Conservation (phyloP, 179 eudicot species). For the Dionaea muscipula region DNA sequence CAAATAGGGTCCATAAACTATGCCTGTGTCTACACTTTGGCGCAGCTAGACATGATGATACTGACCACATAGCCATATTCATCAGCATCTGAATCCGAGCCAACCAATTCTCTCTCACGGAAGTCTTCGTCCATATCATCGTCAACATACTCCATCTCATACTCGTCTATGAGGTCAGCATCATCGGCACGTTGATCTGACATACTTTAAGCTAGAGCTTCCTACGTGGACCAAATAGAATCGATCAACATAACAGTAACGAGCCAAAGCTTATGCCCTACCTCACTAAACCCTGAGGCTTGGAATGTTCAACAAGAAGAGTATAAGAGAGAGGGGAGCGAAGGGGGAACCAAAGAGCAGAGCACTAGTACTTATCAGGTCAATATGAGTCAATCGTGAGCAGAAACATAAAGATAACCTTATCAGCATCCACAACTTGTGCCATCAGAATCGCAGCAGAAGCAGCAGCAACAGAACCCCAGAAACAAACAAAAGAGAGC, state of each 20-base stretch:
- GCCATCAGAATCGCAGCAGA: no score
- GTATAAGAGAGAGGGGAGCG: no score
- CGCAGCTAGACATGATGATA: neutral
- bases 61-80: conserved; percentile 47
- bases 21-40: neutral
- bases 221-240: neutral
- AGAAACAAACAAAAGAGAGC: no score
- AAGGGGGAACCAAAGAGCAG: no score
- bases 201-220: conserved; percentile 20
- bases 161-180: conserved; percentile 48
- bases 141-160: conserved; percentile 53
- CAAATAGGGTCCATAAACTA: neutral
- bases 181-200: conserved; percentile 39
- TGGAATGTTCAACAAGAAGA: no score
- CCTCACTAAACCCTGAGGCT: no score
- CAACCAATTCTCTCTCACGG: conserved; percentile 41
- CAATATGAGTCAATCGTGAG: no score
- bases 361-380: no score
- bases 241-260: neutral
- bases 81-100: conserved; percentile 71
- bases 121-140: conserved; percentile 58
- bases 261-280: neutral
- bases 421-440: no score
- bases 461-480: no score
- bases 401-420: no score